Evolutionary conservation across 1,139 yeast genomes (phyloP).

Genomic region (Candida labiduridarum): DNA sequence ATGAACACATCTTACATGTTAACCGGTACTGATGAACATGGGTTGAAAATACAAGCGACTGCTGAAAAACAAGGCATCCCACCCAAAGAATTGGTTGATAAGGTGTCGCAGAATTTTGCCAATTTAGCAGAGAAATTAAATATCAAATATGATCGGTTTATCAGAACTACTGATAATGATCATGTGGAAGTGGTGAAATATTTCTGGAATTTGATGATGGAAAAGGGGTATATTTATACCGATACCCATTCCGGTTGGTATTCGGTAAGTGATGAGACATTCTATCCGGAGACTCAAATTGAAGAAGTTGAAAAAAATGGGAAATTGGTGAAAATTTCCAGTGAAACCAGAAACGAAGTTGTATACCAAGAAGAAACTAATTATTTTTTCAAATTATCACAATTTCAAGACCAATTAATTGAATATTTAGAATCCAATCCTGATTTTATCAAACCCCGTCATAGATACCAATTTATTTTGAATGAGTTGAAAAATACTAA

Average conservation of each 20-base stretch:
- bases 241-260: conserved; percentile 95
- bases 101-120: conserved; percentile 64
- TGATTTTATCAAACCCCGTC: conserved; percentile 63
- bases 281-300: conserved; percentile 82
- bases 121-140: conserved; percentile 57
- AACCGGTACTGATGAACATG: conserved; percentile 98
- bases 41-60: conserved; percentile 81
- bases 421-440: conserved; percentile 50
- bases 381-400: conserved; percentile 78
- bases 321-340: conserved; percentile 47
- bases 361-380: conserved; percentile 77
- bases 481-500: conserved; percentile 53
- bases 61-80: conserved; percentile 51
- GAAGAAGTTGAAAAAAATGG: conserved; percentile 45
- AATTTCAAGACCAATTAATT: conserved; percentile 58
- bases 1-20: conserved; percentile 51
- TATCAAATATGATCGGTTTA: conserved; percentile 72
- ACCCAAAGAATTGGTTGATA: conserved; percentile 76
- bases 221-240: conserved; percentile 71
- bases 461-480: conserved; percentile 57
- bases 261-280: conserved; percentile 91
- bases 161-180: conserved; percentile 86
- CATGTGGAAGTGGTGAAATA: conserved; percentile 65
- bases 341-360: conserved; percentile 79
- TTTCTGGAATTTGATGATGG: conserved; percentile 67